Evolutionary conservation across 768 basidiomycete genomes (phyloP).

Genomic region (Tulasnella calospora): DNA sequence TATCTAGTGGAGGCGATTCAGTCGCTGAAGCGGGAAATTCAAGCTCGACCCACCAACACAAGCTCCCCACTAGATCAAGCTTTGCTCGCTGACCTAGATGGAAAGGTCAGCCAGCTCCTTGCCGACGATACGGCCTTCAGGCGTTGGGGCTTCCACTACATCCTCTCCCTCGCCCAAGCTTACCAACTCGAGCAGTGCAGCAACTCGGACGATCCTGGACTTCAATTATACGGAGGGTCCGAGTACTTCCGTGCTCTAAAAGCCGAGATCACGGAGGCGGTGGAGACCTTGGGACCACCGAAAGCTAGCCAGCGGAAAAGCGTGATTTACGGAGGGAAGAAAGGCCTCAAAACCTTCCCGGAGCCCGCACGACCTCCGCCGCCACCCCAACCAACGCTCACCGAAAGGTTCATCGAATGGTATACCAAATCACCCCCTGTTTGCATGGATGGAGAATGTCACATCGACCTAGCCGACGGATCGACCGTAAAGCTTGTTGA

Average conservation of each 20-base stretch:
- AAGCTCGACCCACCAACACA: background rate
- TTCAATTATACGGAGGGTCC: background rate
- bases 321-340: constrained; percentile 2
- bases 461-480: background rate
- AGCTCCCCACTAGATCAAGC: background rate
- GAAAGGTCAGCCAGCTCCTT: background rate
- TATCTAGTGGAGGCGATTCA: background rate
- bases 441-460: background rate
- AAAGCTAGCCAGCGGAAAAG: background rate
- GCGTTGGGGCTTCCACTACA: constrained; percentile 13
- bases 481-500: background rate
- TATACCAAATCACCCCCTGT: background rate
- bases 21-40: background rate
- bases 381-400: background rate
- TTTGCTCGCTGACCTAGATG: background rate
- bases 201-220: constrained; percentile 10
- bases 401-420: background rate
- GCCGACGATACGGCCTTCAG: background rate
- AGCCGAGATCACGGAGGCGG: background rate
- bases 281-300: background rate
- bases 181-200: constrained; percentile 6
- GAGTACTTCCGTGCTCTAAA: background rate
- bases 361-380: background rate
- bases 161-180: constrained; percentile 4
- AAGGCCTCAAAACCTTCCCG: background rate